phyloP scores from a whole-genome alignment of 1,284 basidiomycete species.

The Takashimella tepidaria region DNA sequence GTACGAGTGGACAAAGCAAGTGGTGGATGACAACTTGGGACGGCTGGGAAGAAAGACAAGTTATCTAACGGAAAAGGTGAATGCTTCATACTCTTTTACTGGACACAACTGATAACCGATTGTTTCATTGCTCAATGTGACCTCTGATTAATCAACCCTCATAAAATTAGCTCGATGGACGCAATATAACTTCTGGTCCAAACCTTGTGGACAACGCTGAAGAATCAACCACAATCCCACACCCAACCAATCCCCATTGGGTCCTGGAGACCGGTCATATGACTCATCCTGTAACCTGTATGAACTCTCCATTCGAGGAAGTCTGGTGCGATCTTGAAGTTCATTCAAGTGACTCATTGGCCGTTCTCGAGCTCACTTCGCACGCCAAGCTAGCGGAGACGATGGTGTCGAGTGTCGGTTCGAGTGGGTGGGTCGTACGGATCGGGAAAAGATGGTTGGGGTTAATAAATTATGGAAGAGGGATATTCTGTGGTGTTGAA shows the following conservation, averaged over 20 bases:
- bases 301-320: neutral
- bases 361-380: neutral
- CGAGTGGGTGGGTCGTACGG: neutral
- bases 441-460: conserved; percentile 1
- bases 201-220: neutral
- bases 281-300: neutral
- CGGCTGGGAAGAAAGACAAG: conserved; percentile 1
- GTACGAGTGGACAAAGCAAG: neutral
- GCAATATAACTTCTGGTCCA: conserved; percentile 1
- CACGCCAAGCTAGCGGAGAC: too few species aligned
- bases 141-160: too few species aligned
- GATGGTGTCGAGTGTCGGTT: neutral
- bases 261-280: conserved; percentile 3
- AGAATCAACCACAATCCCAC: conserved; percentile 1
- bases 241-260: conserved; percentile 1
- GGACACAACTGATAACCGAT: neutral
- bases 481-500: neutral
- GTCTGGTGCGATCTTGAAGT: conserved; percentile 3
- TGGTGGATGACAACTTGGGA: neutral
- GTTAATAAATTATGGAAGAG: neutral
- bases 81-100: neutral
- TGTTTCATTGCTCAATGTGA: too few species aligned
- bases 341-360: neutral
- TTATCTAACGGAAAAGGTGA: conserved; percentile 2
- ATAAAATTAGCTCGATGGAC: conserved; percentile 7